A percentile compares a stretch with the other conserved stretches of the same genome.
Evolutionary conservation across 2,329 filamentous ascomycete species (phyloP).

Genomic region (Epichloe festucae): DNA sequence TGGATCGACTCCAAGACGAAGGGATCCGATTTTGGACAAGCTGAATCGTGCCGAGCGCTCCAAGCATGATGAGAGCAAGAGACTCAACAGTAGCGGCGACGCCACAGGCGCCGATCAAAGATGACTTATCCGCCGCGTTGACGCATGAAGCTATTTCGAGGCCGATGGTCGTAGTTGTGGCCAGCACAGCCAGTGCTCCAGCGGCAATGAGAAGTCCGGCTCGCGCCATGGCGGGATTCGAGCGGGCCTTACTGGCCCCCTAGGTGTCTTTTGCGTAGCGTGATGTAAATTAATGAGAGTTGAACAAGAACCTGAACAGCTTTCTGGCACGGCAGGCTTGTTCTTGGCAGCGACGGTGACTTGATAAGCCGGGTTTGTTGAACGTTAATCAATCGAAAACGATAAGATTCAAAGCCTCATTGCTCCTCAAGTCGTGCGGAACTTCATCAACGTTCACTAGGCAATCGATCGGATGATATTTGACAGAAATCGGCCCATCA

Average conservation of each 20-base stretch:
- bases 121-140: slow-evolving; percentile 1
- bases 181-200: slow-evolving; percentile 10
- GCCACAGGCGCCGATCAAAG: slow-evolving; percentile 10
- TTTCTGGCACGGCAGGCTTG: neutral
- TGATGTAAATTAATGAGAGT: neutral
- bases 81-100: slow-evolving; percentile 17
- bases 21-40: slow-evolving; percentile 10
- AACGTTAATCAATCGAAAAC: neutral
- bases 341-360: no score
- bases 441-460: neutral
- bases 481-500: neutral
- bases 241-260: neutral
- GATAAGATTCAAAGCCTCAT: neutral
- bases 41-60: slow-evolving; percentile 23
- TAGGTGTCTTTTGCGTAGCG: neutral
- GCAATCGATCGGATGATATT: neutral
- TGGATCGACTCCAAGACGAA: slow-evolving; percentile 13
- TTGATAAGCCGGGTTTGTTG: neutral
- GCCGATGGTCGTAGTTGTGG: slow-evolving; percentile 9
- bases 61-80: slow-evolving; percentile 13
- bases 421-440: neutral
- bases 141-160: slow-evolving; percentile 10
- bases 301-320: neutral
- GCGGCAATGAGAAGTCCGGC: slow-evolving; percentile 2
- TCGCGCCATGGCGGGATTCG: slow-evolving; percentile 7